Base-by-base conservation (phyloP, 495 filamentous ascomycete genomes). In the Penicillium crystallinum region DNA sequence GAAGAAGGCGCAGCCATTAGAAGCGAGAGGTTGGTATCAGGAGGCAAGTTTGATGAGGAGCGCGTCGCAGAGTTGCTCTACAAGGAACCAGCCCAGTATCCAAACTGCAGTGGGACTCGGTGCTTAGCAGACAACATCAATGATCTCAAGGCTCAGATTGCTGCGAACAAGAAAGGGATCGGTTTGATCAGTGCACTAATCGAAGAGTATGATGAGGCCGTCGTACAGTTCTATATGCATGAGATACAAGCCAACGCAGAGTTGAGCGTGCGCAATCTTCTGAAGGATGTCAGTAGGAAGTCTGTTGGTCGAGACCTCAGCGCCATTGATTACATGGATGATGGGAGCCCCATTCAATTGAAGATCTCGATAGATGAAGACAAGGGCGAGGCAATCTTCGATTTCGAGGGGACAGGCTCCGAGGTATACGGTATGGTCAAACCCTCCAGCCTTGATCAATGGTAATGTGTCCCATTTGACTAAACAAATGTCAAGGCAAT, bases 101-200 rank as follows among this genome's bases (percentile, higher is more conserved):
- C 90, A 3, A 89, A 86, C 8, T 96, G 91, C 74, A 89, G 84
- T 59, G 93, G 91, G 3, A 95, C 91, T 2, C 74, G 93, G 45
- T 92, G 90, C 62, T 72, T 97, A 1, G 83, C 81, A 14, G 93
- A 98, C 62, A 98, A 98, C 62, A 75, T 98, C 68, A 93, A 91
- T 58, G 93, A 98, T 65, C 79, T 98, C 17, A 91, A 95, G 67
- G 93, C 93, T 1, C 91, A 96, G 59, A 85, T 97, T 17, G 93
- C 93, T 4, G 90, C 91, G 6, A 97, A 98, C 64, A 86, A 95
- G 62, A 96, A 95, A 61, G 93, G 93, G 18, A 96, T 97, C 54
- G 90, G 82, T 42, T 80, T 98, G 27, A 96, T 97, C 52, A 80
- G 78, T 33, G 73, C 77, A 0, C 72, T 98, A 4, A 93, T 97